phyloP scores from a whole-genome alignment of 176 grass and related monocot species.

The Eragrostis curvula region DNA sequence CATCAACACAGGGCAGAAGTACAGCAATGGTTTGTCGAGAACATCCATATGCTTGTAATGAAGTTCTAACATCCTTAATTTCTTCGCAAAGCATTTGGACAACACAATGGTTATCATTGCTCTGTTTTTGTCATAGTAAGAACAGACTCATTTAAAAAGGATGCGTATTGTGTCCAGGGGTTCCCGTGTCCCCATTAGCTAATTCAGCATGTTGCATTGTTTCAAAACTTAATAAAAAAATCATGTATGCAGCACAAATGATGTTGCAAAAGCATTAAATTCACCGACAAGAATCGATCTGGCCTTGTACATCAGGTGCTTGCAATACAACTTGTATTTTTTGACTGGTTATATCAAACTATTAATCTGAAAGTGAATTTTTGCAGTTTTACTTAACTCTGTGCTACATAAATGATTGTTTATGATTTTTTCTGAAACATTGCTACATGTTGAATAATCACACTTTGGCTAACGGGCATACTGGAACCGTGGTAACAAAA shows the following conservation, averaged over 20 bases:
- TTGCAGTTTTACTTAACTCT: not conserved
- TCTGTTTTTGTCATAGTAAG: too few species aligned
- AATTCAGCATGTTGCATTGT: not conserved
- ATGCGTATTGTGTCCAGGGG: not conserved
- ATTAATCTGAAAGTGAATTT: not conserved
- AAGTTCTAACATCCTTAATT: too few species aligned
- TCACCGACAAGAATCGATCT: not conserved
- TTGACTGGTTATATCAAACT: not conserved
- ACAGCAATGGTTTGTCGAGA: not conserved
- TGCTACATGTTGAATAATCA: not conserved
- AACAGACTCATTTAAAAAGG: too few species aligned
- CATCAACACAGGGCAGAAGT: not conserved
- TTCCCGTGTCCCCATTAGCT: not conserved
- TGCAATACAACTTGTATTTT: not conserved
- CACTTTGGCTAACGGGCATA: not conserved
- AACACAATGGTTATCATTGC: too few species aligned
- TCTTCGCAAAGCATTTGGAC: too few species aligned
- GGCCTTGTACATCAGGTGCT: not conserved
- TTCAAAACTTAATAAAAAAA: not conserved
- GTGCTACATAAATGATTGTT: too few species aligned
- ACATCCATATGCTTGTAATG: not conserved
- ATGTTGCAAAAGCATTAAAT: too few species aligned
- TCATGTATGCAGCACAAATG: not conserved
- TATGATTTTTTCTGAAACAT: not conserved
- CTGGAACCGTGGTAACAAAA: not conserved